Conservation (phyloP, 257 asterid species). For the Fraxinus cuspidata region DNA sequence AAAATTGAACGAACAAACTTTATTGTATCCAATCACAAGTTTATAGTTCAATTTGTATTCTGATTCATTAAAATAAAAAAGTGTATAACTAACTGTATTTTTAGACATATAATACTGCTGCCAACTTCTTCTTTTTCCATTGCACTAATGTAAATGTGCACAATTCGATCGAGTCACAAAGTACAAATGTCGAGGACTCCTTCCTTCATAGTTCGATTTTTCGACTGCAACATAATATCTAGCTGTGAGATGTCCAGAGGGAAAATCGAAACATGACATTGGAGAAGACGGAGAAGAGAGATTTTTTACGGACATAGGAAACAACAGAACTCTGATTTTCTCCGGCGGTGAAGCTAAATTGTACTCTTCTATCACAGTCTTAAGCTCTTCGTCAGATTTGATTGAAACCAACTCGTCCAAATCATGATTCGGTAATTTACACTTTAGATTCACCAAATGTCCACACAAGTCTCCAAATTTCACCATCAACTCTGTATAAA, state of each 20-base stretch:
- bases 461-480: constrained; percentile 77
- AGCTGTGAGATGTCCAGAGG: constrained; percentile 23
- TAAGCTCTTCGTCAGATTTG: constrained; percentile 72
- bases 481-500: constrained; percentile 58
- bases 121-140: neutral
- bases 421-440: constrained; percentile 76
- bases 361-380: constrained; percentile 62
- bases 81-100: constrained; percentile 1
- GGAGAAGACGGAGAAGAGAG: constrained; percentile 68
- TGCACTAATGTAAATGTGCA: constrained; percentile 19
- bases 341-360: constrained; percentile 46
- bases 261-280: constrained; percentile 59
- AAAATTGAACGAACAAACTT: neutral
- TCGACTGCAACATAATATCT: constrained; percentile 31
- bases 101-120: constrained; percentile 17
- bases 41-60: neutral
- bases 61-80: neutral
- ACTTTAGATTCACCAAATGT: constrained; percentile 59
- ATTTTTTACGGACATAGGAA: constrained; percentile 54
- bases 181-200: constrained; percentile 28
- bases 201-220: constrained; percentile 24
- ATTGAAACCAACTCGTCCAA: constrained; percentile 70
- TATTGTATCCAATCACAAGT: neutral
- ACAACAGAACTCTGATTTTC: constrained; percentile 71
- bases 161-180: constrained; percentile 32